A percentile compares a stretch with the other conserved stretches of the same genome.
These are phyloP conservation scores for Chrysosphaeria jannelii DNA, from an alignment of 2,329 filamentous ascomycete species.

Conservation along the genomic window DNA sequence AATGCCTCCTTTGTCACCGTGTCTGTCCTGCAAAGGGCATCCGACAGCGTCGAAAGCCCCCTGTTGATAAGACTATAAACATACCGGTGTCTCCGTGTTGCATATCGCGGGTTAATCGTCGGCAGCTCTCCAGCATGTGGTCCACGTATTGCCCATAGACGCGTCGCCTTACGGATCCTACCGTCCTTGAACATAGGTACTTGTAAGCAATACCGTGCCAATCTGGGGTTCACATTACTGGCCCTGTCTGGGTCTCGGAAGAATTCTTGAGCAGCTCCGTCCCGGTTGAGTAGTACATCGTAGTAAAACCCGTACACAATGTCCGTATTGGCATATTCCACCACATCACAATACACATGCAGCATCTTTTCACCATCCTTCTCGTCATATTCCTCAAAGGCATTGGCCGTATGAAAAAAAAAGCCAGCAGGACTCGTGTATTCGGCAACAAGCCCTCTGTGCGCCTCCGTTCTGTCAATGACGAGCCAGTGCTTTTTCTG, in stretches of 20 bases:
- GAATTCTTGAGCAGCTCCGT: constrained; percentile 14
- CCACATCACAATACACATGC: constrained; percentile 33
- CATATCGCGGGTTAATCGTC: constrained; percentile 27
- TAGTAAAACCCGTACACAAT: constrained; percentile 40
- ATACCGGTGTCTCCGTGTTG: constrained; percentile 23
- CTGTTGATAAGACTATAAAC: constrained; percentile 26
- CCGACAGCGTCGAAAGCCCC: constrained; percentile 27
- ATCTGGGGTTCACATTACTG: constrained; percentile 9
- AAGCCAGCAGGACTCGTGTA: constrained; percentile 42
- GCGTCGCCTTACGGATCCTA: background rate
- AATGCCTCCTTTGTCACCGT: constrained; percentile 17
- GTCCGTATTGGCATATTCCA: constrained; percentile 31
- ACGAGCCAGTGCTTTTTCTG: constrained; percentile 39
- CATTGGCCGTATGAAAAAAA: constrained; percentile 54
- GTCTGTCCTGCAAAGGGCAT: constrained; percentile 36
- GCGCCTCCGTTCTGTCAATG: constrained; percentile 26
- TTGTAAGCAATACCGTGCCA: constrained; percentile 12
- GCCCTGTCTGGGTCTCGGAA: constrained; percentile 12
- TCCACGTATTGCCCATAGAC: constrained; percentile 14
- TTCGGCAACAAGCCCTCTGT: constrained; percentile 26
- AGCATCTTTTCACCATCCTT: constrained; percentile 5
- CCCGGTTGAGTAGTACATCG: constrained; percentile 26
- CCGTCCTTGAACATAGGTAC: background rate
- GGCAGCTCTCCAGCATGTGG: constrained; percentile 32
- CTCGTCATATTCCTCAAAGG: constrained; percentile 29